phyloP scores from a whole-genome alignment of 2,329 filamentous ascomycete genomes.

The Fusarium udum region DNA sequence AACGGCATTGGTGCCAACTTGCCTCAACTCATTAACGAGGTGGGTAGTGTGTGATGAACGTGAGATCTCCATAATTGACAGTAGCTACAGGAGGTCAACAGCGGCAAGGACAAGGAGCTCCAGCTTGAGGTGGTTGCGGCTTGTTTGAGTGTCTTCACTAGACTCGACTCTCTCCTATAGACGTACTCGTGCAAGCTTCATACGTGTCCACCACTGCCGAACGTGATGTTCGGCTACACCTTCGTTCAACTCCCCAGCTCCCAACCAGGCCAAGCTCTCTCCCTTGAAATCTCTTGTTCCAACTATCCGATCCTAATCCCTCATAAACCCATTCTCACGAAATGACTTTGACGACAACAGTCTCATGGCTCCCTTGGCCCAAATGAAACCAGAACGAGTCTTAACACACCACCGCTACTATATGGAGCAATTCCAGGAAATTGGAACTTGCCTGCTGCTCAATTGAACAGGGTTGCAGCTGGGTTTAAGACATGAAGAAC shows the following conservation, averaged over 20 bases:
- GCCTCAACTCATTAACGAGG: constrained; percentile 83
- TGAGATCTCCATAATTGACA: constrained; percentile 24
- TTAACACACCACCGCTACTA: constrained; percentile 15
- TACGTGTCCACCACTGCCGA: constrained; percentile 18
- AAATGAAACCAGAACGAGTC: constrained; percentile 7
- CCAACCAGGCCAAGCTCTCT: constrained; percentile 26
- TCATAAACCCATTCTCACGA: constrained; percentile 20
- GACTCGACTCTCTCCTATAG: constrained; percentile 94
- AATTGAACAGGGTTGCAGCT: constrained; percentile 12
- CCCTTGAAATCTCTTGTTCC: constrained; percentile 25
- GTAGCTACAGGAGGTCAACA: constrained; percentile 74
- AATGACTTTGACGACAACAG: constrained; percentile 29
- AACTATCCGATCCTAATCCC: constrained; percentile 24
- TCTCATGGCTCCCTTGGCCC: constrained; percentile 14
- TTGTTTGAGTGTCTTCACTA: constrained; percentile 96
- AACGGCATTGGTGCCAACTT: constrained; percentile 92
- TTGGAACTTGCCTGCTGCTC: constrained; percentile 19
- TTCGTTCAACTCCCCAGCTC: constrained; percentile 33
- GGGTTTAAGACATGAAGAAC: background rate
- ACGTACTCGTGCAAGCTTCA: background rate
- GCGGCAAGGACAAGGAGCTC: constrained; percentile 90
- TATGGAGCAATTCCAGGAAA: constrained; percentile 32
- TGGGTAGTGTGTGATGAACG: constrained; percentile 46
- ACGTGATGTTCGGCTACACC: constrained; percentile 22
- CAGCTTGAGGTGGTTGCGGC: constrained; percentile 97